Evolutionary conservation across 805 yeast genomes (phyloP), one percentile per base, ranked within the genome.

Genomic region (Saccharomycopsis amapae): DNA sequence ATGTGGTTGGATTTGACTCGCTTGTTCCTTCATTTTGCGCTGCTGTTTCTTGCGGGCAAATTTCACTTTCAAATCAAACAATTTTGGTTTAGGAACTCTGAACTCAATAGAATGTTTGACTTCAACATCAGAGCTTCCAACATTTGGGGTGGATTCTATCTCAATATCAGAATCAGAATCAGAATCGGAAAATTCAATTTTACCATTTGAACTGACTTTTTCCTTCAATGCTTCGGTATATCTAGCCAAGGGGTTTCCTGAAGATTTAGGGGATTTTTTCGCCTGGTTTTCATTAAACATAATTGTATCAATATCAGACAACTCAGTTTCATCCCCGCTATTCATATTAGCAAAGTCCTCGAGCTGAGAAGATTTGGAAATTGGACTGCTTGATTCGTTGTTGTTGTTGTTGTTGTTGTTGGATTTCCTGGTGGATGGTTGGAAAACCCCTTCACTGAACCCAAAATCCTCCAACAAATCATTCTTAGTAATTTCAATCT

Each of bases 21-120:
- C 34, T 35, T 32, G 24, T 38, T 32, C 23, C 28, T 42, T 34
- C 28, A 43, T 44, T 45, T 36, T 18, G 19, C 15, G 17, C 22
- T 39, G 25, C 44, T 49, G 45, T 34, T n/a, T n/a, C n/a, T n/a
- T n/a, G n/a, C 38, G 38, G 9, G 53, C 53, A 28, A 41, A 43
- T 30, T 43, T 44, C 36, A 46, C 38, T 19, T 46, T 46, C 13
- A 50, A 26, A 10, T 36, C 48, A 28, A 50, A 43, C 5, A 46
- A 12, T 33, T 48, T 50, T 6, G 45, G 36, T 26, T 50, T 50
- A 13, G 33, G 22, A 6, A 41, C 19, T 6, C 19, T 26, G n/a
- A n/a, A 12, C 23, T 28, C 4, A 9, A 19, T 13, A 20, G n/a
- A 26, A 18, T 24, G 6, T 15, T 22, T 17, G 26, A 32, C 46